Conservation (phyloP, 2,329 filamentous ascomycete species). For the Pseudogymnoascus sp. region DNA sequence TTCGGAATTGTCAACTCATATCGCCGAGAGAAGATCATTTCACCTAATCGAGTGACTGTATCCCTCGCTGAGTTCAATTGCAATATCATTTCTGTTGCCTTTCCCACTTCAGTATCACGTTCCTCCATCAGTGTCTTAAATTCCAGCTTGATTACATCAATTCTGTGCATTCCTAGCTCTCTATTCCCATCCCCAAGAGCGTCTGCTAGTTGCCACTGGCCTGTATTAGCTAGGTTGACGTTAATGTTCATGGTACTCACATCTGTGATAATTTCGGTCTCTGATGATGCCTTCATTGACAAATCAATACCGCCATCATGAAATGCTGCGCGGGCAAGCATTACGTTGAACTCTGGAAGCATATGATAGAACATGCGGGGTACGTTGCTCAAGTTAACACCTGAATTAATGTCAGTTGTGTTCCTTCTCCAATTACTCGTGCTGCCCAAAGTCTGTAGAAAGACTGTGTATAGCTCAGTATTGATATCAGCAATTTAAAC, state of each 20-base stretch:
- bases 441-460: no score
- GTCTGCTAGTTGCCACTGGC: constrained; percentile 1
- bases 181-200: not conserved
- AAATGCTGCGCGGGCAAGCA: not conserved
- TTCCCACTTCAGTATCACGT: not conserved
- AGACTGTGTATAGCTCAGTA: no score
- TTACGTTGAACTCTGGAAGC: not conserved
- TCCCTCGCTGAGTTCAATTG: not conserved
- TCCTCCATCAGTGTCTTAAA: not conserved
- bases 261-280: not conserved
- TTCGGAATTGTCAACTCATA: not conserved
- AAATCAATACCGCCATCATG: not conserved
- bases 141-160: not conserved
- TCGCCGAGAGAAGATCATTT: not conserved
- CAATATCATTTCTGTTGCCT: not conserved
- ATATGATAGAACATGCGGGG: not conserved
- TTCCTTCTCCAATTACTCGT: not conserved
- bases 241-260: not conserved
- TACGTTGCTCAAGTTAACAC: not conserved
- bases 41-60: not conserved
- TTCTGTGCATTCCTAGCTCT: not conserved
- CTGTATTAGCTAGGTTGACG: not conserved
- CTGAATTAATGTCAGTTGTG: not conserved
- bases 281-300: not conserved
- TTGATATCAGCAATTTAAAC: not conserved